phyloP scores from a whole-genome alignment of 371 early-diverging fungal species.

The Conidiobolus incongruus region DNA sequence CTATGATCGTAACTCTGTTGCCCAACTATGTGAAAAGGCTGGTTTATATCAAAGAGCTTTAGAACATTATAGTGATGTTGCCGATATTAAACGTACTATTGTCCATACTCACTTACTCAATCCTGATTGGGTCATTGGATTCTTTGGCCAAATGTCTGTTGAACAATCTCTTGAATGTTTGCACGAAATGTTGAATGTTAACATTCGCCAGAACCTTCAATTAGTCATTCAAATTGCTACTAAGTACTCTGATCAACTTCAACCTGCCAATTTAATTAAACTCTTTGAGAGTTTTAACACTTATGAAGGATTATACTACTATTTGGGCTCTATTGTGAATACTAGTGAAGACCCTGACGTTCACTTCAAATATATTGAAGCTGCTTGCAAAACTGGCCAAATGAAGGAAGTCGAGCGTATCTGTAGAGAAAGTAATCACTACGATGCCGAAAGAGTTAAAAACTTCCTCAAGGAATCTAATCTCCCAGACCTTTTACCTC shows the following conservation, averaged over 20 bases:
- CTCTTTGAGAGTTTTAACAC: slow-evolving; percentile 80
- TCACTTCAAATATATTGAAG: slow-evolving; percentile 94
- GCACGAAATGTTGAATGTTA: slow-evolving; percentile 62
- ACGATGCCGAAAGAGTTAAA: slow-evolving; percentile 93
- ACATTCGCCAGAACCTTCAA: slow-evolving; percentile 85
- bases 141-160: slow-evolving; percentile 83
- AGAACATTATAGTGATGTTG: slow-evolving; percentile 87
- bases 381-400: slow-evolving; percentile 82
- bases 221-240: slow-evolving; percentile 85
- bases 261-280: slow-evolving; percentile 62
- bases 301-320: slow-evolving; percentile 83
- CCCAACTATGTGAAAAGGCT: slow-evolving; percentile 87
- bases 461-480: slow-evolving; percentile 93
- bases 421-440: slow-evolving; percentile 83
- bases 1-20: slow-evolving; percentile 81
- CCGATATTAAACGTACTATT: slow-evolving; percentile 90
- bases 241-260: slow-evolving; percentile 86
- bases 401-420: slow-evolving; percentile 93
- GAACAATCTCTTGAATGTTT: slow-evolving; percentile 84
- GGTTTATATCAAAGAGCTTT: slow-evolving; percentile 89
- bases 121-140: slow-evolving; percentile 71
- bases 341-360: slow-evolving; percentile 84
- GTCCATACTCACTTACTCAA: slow-evolving; percentile 66
- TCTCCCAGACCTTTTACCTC: slow-evolving; percentile 80
- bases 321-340: slow-evolving; percentile 84